phyloP scores from a whole-genome alignment of 1,284 basidiomycete species.

The Xerocomus nothofagi region DNA sequence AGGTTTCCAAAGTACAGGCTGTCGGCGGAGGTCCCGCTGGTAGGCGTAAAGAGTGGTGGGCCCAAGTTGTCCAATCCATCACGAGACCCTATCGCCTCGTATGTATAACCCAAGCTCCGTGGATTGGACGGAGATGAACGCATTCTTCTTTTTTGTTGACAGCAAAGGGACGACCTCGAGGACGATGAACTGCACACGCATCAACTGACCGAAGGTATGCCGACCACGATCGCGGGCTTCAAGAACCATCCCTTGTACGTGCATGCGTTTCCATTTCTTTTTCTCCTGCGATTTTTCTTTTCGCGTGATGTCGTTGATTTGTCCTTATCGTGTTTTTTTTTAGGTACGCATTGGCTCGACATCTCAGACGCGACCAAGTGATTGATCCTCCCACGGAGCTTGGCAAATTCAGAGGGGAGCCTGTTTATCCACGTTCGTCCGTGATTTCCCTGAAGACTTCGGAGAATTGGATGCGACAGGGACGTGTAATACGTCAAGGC shows the following conservation, averaged over 20 bases:
- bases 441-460: constrained; percentile 86
- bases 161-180: constrained; percentile 93
- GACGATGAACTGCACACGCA: constrained; percentile 87
- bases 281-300: constrained; percentile 9
- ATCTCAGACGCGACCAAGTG: constrained; percentile 87
- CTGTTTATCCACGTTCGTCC: constrained; percentile 86
- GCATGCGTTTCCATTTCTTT: constrained; percentile 6
- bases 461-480: constrained; percentile 94
- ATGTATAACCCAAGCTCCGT: constrained; percentile 32
- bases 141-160: constrained; percentile 19
- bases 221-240: constrained; percentile 86
- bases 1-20: constrained; percentile 81
- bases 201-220: constrained; percentile 92
- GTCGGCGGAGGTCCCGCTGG: constrained; percentile 46
- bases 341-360: constrained; percentile 87
- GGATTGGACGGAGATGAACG: constrained; percentile 29
- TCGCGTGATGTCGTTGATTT: constrained; percentile 7
- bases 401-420: constrained; percentile 90
- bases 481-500: constrained; percentile 71
- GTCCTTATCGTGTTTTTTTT: constrained; percentile 1
- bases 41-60: constrained; percentile 86
- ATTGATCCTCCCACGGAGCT: constrained; percentile 84
- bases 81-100: constrained; percentile 80
- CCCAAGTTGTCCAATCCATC: constrained; percentile 59
- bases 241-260: constrained; percentile 91